Base-by-base conservation (phyloP, 306 rosid species). In the Hippophae gyantsensis region DNA sequence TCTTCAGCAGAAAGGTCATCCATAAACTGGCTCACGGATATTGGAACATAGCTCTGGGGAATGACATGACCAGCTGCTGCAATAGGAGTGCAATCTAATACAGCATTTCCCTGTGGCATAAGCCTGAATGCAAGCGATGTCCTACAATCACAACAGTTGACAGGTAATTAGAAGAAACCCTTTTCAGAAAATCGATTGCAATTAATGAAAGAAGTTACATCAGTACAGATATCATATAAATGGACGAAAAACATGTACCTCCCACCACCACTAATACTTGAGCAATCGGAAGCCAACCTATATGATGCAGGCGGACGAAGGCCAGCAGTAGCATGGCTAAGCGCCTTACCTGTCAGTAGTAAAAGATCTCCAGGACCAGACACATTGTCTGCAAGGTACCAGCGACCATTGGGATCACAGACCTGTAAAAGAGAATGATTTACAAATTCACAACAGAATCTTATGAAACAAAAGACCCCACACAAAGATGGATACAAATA, bases 1-100 rank as follows among this genome's bases (percentile, higher is more conserved):
- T 83, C 90, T 70, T 88, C 99, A 9, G 99, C 86, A 65, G 96
- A 84, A 72, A 92, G 95, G 65, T 81, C 93, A 63, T 92, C 99
- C 99, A 92, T 92, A 79, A 88, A 92, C 81, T 92, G 96, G 90
- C 99, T 92, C 54, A 92, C 95, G 71, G 99, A 86, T 74, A 92
- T 87, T 43, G 94, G 89, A 52, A 74, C 90, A 78, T 82, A 92
- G 72, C 88, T 83, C 61, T 83, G 96, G 58, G 90, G 86, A 82
- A 92, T 82, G 68, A 82, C 81, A 82, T 92, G 99, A 61, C 99
- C 99, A 67, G 95, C 99, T 25, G 93, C 88, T 50, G 96, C 85
- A 68, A 92, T 78, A 13, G 94, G 95, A 76, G 99, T 81, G 72
- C 96, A 92, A 75, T 92, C 99, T 69, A 92, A 72, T 67, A 78